Evolutionary conservation across 2,329 filamentous ascomycete genomes (phyloP).

Genomic region (Esteya vermicola): DNA sequence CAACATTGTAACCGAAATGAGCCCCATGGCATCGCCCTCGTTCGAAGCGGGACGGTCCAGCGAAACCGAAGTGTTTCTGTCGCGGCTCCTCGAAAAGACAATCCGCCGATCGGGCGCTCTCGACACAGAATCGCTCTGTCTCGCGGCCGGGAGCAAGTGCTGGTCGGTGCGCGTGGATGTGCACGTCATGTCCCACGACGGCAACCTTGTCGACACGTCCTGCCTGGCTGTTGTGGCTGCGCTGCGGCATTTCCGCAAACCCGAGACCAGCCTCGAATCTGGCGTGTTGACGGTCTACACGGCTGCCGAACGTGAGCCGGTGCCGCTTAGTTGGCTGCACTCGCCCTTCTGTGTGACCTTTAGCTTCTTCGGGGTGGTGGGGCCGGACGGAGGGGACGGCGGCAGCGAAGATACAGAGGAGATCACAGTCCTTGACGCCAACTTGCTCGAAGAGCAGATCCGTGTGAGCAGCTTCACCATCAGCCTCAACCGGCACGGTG

Average conservation of each 20-base stretch:
- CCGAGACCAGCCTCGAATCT: conserved; percentile 76
- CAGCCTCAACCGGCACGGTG: conserved; percentile 77
- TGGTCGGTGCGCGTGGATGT: conserved; percentile 86
- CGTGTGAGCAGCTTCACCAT: conserved; percentile 62
- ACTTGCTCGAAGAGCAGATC: conserved; percentile 61
- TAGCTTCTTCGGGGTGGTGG: conserved; percentile 52
- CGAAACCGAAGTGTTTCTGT: conserved; percentile 73
- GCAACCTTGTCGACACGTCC: conserved; percentile 72
- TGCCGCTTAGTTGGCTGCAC: conserved; percentile 81
- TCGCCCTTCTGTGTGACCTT: conserved; percentile 86
- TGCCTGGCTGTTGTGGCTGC: conserved; percentile 82
- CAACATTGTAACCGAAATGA: conserved; percentile 80
- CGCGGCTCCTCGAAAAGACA: conserved; percentile 83
- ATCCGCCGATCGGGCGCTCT: conserved; percentile 83
- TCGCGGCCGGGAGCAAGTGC: conserved; percentile 79
- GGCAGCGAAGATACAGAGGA: conserved; percentile 43
- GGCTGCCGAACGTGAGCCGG: conserved; percentile 72
- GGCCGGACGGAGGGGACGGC: too few relatives aligned
- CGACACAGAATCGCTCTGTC: conserved; percentile 90
- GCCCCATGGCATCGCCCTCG: conserved; percentile 79
- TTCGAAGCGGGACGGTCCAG: conserved; percentile 78
- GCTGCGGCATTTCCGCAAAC: conserved; percentile 79
- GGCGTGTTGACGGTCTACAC: conserved; percentile 76
- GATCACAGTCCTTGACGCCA: conserved; percentile 58
- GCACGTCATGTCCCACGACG: conserved; percentile 83